Conservation (phyloP, 805 yeast species). For the Candida caryicola region DNA sequence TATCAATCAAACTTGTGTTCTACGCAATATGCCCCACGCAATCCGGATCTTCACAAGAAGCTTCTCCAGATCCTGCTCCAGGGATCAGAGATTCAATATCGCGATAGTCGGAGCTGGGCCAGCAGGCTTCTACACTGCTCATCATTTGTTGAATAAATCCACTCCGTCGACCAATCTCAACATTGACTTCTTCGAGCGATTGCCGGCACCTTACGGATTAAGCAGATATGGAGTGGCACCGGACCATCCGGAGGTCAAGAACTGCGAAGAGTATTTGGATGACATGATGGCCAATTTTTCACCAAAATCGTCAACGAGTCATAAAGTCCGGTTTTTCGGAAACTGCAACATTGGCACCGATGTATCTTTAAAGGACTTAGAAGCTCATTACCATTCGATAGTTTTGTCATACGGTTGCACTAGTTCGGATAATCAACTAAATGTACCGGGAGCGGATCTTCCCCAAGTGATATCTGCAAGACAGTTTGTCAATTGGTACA, state of each 20-base stretch:
- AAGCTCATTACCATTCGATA: slow-evolving; percentile 63
- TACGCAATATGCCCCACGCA: too few relatives aligned
- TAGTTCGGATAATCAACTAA: slow-evolving; percentile 48
- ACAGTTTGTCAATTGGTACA: slow-evolving; percentile 93
- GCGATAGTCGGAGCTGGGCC: slow-evolving; percentile 96
- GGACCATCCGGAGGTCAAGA: slow-evolving; percentile 95
- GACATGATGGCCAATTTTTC: slow-evolving; percentile 36
- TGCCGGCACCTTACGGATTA: slow-evolving; percentile 90
- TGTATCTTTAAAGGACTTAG: slow-evolving; percentile 48
- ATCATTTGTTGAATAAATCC: slow-evolving; percentile 57
- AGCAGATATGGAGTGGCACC: slow-evolving; percentile 98
- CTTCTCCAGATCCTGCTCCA: not conserved
- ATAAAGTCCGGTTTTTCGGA: slow-evolving; percentile 55
- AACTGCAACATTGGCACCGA: slow-evolving; percentile 68
- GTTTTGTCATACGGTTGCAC: slow-evolving; percentile 83
- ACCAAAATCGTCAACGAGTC: slow-evolving; percentile 4
- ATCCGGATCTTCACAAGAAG: not conserved
- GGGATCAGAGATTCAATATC: slow-evolving; percentile 30
- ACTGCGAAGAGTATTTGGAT: slow-evolving; percentile 70
- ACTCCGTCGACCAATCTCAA: slow-evolving; percentile 24
- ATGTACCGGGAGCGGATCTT: slow-evolving; percentile 57
- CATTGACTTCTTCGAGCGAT: slow-evolving; percentile 76
- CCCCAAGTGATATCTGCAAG: slow-evolving; percentile 77
- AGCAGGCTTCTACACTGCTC: slow-evolving; percentile 89
- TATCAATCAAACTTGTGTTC: too few relatives aligned